Evolutionary conservation across 768 basidiomycete species (phyloP).

Genomic region (Serendipita sp.): DNA sequence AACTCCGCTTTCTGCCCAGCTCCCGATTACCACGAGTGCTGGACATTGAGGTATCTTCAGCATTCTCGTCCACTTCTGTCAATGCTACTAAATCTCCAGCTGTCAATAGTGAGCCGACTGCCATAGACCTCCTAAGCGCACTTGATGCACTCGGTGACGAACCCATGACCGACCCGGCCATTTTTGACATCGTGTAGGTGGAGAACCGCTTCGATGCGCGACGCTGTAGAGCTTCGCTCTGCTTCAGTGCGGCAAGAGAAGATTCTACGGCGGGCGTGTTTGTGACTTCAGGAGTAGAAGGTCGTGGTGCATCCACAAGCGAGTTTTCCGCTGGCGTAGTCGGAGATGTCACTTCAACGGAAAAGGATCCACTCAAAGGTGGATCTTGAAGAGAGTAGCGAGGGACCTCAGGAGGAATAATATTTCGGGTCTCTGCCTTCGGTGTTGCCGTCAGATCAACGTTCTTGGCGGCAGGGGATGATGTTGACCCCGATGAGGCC

Average conservation of each 20-base stretch:
- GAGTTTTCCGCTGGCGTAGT: background rate
- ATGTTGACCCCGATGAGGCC: background rate
- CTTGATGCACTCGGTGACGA: slow-evolving; percentile 22
- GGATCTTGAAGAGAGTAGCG: slow-evolving; percentile 69
- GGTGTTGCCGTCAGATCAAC: slow-evolving; percentile 16
- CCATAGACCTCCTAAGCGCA: slow-evolving; percentile 25
- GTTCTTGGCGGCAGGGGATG: slow-evolving; percentile 15
- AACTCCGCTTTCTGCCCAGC: slow-evolving; percentile 15
- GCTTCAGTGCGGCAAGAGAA: slow-evolving; percentile 77
- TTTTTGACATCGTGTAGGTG: slow-evolving; percentile 85
- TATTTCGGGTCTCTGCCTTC: background rate
- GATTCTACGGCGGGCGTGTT: slow-evolving; percentile 47
- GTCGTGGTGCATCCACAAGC: slow-evolving; percentile 19
- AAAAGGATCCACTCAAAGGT: slow-evolving; percentile 27
- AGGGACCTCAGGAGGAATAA: slow-evolving; percentile 51
- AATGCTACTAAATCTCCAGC: slow-evolving; percentile 58
- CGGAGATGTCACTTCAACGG: slow-evolving; percentile 29
- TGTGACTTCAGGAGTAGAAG: slow-evolving; percentile 22
- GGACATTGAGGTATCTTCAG: slow-evolving; percentile 30
- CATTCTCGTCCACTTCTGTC: slow-evolving; percentile 45
- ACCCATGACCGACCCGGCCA: slow-evolving; percentile 44
- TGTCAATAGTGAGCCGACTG: slow-evolving; percentile 47
- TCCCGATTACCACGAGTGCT: slow-evolving; percentile 15
- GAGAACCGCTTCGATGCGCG: slow-evolving; percentile 94
- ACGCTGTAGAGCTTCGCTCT: slow-evolving; percentile 71